A percentile compares a stretch with the other conserved stretches of the same genome.
Evolutionary conservation across 192 early-diverging fungal genomes (phyloP).

Genomic region (Chytriomyces sp.): DNA sequence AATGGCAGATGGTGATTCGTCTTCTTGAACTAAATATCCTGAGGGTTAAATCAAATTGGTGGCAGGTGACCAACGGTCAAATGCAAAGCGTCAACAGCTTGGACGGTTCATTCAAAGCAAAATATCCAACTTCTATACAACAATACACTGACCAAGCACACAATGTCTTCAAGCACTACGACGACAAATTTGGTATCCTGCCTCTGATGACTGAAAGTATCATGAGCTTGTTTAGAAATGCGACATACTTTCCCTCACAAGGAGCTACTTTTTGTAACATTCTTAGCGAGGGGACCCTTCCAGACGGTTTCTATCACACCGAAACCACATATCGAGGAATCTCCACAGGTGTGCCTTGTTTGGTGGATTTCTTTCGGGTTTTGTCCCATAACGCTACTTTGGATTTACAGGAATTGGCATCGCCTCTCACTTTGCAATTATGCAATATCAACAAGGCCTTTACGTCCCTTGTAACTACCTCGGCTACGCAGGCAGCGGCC

Average conservation of each 20-base stretch:
- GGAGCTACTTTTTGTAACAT: slow-evolving; percentile 24
- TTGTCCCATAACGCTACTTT: neutral
- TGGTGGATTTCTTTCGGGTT: neutral
- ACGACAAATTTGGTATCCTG: neutral
- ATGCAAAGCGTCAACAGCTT: neutral
- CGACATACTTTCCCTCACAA: slow-evolving; percentile 1
- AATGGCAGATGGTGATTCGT: slow-evolving; percentile 27
- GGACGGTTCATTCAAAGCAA: neutral
- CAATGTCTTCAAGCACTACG: neutral
- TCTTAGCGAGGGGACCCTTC: slow-evolving; percentile 13
- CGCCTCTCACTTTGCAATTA: slow-evolving; percentile 15
- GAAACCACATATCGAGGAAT: slow-evolving; percentile 3
- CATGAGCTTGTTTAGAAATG: neutral
- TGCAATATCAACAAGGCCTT: neutral
- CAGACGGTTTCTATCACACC: slow-evolving; percentile 20
- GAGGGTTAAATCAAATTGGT: too few relatives aligned
- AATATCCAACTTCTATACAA: neutral
- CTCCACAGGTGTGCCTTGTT: neutral
- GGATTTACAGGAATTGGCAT: neutral
- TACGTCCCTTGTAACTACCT: slow-evolving; percentile 15
- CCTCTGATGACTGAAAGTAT: slow-evolving; percentile 9
- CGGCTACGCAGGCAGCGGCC: slow-evolving; percentile 6
- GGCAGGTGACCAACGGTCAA: neutral
- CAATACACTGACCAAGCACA: slow-evolving; percentile 3
- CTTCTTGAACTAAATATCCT: too few relatives aligned